Conservation (phyloP, 169 alveolate species). For the Plasmodium knowlesi region DNA sequence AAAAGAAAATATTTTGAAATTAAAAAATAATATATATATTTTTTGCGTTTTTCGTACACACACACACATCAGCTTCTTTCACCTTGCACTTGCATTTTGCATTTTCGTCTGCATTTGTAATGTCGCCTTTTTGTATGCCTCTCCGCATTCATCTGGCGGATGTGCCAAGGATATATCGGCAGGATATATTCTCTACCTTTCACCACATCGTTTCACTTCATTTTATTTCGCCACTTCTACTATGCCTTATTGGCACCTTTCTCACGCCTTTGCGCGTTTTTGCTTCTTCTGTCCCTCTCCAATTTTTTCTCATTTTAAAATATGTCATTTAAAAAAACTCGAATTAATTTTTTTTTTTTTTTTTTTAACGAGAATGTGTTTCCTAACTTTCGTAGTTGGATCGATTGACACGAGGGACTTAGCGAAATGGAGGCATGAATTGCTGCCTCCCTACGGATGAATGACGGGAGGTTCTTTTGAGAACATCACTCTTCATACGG, state of each 20-base stretch:
- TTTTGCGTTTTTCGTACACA: slow-evolving; percentile 25
- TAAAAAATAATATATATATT: not conserved
- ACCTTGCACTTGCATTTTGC: not conserved
- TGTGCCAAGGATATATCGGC: not conserved
- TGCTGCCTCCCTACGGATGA: not conserved
- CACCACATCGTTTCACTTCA: not conserved
- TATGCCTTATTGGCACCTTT: not conserved
- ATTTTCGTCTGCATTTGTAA: not conserved
- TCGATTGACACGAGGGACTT: not conserved
- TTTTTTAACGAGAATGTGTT: not conserved
- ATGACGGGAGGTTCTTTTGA: not conserved
- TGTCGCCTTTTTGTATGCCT: not conserved
- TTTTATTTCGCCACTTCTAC: not conserved
- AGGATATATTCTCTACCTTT: not conserved
- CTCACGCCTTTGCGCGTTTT: not conserved
- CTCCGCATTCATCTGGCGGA: not conserved
- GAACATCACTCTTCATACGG: not conserved
- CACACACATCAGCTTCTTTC: not conserved
- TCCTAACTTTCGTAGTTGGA: not conserved
- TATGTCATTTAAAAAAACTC: not conserved
- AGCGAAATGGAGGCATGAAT: not conserved
- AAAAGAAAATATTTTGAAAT: slow-evolving; percentile 33
- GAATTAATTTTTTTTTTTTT: not conserved
- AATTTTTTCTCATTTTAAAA: not conserved
- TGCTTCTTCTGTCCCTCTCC: not conserved